Evolutionary conservation across 1,284 basidiomycete species (phyloP).

Genomic region (Cutaneotrichosporon daszewskae): DNA sequence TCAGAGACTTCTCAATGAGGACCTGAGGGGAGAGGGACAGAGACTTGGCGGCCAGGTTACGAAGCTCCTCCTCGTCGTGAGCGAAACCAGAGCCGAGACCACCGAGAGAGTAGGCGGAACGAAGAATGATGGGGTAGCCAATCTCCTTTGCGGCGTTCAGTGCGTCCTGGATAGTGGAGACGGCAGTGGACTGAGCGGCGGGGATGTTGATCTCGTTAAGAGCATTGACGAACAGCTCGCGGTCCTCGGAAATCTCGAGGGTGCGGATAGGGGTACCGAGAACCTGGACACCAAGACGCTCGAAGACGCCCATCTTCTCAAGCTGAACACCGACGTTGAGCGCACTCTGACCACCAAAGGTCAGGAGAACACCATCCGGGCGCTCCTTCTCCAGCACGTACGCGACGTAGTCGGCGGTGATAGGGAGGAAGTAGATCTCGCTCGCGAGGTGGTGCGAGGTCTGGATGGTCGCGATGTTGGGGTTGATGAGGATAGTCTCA

Average conservation of each 20-base stretch:
- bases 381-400: slow-evolving; percentile 98
- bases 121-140: slow-evolving; percentile 96
- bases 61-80: slow-evolving; percentile 87
- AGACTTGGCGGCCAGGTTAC: slow-evolving; percentile 87
- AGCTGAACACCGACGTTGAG: slow-evolving; percentile 97
- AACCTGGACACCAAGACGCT: slow-evolving; percentile 89
- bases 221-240: slow-evolving; percentile 94
- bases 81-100: slow-evolving; percentile 99
- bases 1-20: slow-evolving; percentile 95
- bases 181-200: slow-evolving; percentile 92
- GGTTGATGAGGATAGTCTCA: slow-evolving; percentile 92
- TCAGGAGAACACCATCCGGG: slow-evolving; percentile 93
- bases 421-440: slow-evolving; percentile 95
- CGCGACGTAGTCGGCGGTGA: slow-evolving; percentile 95
- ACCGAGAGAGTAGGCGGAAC: slow-evolving; percentile 95
- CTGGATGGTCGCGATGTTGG: slow-evolving; percentile 96
- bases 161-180: slow-evolving; percentile 90
- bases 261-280: slow-evolving; percentile 93
- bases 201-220: slow-evolving; percentile 98
- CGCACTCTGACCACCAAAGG: slow-evolving; percentile 97
- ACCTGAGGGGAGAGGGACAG: slow-evolving; percentile 91
- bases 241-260: slow-evolving; percentile 93
- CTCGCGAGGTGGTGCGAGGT: slow-evolving; percentile 93
- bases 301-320: slow-evolving; percentile 95
- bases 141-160: slow-evolving; percentile 85